Percentiles rank a stretch among this genome's conserved stretches.
These are phyloP conservation scores for Candida corydali DNA, from an alignment of 805 yeast genomes.

Conservation along the genomic window DNA sequence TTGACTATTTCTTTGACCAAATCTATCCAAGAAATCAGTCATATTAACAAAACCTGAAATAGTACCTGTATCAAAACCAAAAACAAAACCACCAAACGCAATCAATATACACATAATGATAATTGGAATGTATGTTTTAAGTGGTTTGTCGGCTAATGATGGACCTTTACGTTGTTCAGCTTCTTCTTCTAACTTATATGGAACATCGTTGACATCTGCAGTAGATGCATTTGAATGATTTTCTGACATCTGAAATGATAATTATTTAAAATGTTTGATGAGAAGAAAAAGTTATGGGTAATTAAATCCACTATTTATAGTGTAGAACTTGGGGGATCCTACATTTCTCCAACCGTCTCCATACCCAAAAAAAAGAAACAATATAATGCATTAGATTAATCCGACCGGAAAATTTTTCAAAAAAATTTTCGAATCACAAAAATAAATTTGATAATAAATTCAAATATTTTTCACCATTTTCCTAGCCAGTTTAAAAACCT, in stretches of 20 bases:
- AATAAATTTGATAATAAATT: too few species aligned
- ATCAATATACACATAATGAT: slow-evolving; percentile 46
- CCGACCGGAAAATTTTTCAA: slow-evolving; percentile 6
- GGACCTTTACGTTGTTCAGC: slow-evolving; percentile 1
- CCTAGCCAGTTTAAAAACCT: too few species aligned
- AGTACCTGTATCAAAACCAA: slow-evolving; percentile 78
- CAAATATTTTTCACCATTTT: too few species aligned
- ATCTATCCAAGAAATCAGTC: slow-evolving; percentile 48
- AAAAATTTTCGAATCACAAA: background rate
- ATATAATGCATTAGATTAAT: slow-evolving; percentile 2
- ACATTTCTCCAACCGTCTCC: slow-evolving; percentile 6
- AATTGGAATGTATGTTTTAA: slow-evolving; percentile 26
- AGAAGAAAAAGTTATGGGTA: background rate
- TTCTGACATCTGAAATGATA: slow-evolving; percentile 5
- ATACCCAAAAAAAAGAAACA: background rate
- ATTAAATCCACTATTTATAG: slow-evolving; percentile 1
- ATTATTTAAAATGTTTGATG: too few species aligned
- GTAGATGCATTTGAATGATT: slow-evolving; percentile 6
- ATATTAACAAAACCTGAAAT: slow-evolving; percentile 67
- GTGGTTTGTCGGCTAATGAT: slow-evolving; percentile 5
- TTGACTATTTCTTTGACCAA: slow-evolving; percentile 40
- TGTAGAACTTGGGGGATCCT: slow-evolving; percentile 4
- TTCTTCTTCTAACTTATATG: slow-evolving; percentile 6
- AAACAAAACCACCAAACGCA: slow-evolving; percentile 74
- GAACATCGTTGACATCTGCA: slow-evolving; percentile 5